These are phyloP conservation scores for Gossypium bickii DNA, from an alignment of 345 rosid species.

Conservation along the genomic window DNA sequence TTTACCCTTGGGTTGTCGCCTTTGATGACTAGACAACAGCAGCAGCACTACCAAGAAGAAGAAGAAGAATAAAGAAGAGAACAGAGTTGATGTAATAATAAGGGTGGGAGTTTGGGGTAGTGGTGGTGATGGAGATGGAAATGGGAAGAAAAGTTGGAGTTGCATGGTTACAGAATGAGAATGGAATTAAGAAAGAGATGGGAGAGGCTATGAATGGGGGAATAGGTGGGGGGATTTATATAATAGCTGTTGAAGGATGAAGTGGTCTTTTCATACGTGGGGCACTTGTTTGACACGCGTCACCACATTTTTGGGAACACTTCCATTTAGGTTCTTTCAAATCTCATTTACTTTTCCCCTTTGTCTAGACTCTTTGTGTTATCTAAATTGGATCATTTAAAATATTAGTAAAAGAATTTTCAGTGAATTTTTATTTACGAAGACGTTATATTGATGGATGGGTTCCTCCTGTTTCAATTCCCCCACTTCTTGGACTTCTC, in stretches of 20 bases:
- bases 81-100: slow-evolving; percentile 1
- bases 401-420: too few relatives aligned
- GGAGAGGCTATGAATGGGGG: neutral
- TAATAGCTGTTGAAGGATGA: slow-evolving; percentile 5
- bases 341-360: neutral
- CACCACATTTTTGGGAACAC: slow-evolving; percentile 25
- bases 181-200: neutral
- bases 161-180: slow-evolving; percentile 31
- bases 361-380: neutral
- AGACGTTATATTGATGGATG: too few relatives aligned
- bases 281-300: slow-evolving; percentile 25
- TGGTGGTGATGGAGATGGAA: slow-evolving; percentile 4
- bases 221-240: slow-evolving; percentile 14
- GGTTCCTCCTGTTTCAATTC: too few relatives aligned
- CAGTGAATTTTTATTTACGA: too few relatives aligned
- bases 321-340: neutral
- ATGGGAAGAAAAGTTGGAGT: slow-evolving; percentile 4
- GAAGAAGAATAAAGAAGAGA: neutral
- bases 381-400: neutral
- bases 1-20: slow-evolving; percentile 33
- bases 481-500: too few relatives aligned
- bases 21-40: slow-evolving; percentile 23
- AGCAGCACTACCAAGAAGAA: slow-evolving; percentile 17
- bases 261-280: neutral
- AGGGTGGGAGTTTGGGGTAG: slow-evolving; percentile 10